Evolutionary conservation across 192 early-diverging fungal genomes (phyloP).

Genomic region (Entomortierella beljakovae): DNA sequence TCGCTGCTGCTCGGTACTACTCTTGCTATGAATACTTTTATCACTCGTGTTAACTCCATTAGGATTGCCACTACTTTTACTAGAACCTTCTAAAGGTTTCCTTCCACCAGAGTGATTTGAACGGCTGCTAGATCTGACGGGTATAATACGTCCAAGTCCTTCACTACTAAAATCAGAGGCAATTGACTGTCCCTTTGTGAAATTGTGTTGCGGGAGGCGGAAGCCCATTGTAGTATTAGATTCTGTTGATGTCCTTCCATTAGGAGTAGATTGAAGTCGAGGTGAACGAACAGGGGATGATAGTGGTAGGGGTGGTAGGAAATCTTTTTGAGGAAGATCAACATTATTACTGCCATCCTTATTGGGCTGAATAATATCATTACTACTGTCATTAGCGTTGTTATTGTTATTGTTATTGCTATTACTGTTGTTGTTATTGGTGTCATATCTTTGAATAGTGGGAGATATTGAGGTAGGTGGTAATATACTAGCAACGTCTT

Average conservation of each 20-base stretch:
- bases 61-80: background rate
- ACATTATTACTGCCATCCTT: background rate
- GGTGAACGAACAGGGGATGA: background rate
- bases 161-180: background rate
- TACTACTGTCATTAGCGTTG: background rate
- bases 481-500: constrained; percentile 1
- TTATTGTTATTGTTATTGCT: constrained; percentile 1
- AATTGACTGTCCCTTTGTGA: background rate
- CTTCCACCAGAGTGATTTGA: background rate
- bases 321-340: background rate
- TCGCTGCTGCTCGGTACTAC: background rate
- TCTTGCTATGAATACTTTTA: too few relatives aligned
- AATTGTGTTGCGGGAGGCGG: background rate
- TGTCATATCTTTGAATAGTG: background rate
- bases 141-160: background rate
- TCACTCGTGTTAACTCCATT: background rate
- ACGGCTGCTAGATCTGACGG: background rate
- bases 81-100: background rate
- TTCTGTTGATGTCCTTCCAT: background rate
- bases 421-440: background rate
- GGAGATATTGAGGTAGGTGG: background rate
- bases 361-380: background rate
- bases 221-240: background rate
- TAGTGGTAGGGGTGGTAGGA: background rate
- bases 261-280: background rate